Evolutionary conservation across 164 flowering plant genomes (phyloP).

Genomic region (Platanus orientalis): DNA sequence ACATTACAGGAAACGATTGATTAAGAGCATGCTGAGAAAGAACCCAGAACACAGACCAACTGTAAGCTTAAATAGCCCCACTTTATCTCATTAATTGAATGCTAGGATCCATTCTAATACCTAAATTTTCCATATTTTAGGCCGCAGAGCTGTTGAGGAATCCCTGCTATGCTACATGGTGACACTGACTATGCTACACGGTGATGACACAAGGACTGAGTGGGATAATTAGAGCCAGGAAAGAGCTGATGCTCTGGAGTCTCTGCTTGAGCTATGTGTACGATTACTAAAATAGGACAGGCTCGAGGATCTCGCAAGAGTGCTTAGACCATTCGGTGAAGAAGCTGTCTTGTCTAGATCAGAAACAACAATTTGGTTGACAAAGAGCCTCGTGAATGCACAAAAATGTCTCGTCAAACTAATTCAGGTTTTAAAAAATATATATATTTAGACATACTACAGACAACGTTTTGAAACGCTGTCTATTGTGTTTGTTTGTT

Average conservation of each 20-base stretch:
- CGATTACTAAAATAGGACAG: too few relatives aligned
- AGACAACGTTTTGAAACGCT: too few relatives aligned
- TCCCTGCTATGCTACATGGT: too few relatives aligned
- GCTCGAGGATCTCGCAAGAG: too few relatives aligned
- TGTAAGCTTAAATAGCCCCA: constrained; percentile 36
- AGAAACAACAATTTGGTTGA: constrained; percentile 89
- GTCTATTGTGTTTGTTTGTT: too few relatives aligned
- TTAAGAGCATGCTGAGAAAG: constrained; percentile 85
- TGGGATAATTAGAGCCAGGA: constrained; percentile 23
- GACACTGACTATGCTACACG: constrained; percentile 23
- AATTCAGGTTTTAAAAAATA: too few relatives aligned
- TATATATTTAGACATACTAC: too few relatives aligned
- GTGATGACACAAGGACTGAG: constrained; percentile 10
- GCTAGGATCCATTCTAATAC: constrained; percentile 7
- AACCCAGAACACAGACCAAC: constrained; percentile 89
- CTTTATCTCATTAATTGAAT: constrained; percentile 1
- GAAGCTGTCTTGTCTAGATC: constrained; percentile 73
- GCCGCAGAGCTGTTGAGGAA: constrained; percentile 77
- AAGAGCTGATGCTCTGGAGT: too few relatives aligned
- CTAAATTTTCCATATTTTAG: constrained; percentile 23
- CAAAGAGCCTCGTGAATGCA: constrained; percentile 67
- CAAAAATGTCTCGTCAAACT: too few relatives aligned
- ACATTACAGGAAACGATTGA: constrained; percentile 64
- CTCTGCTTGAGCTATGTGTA: too few relatives aligned
- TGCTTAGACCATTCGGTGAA: constrained; percentile 72